Conservation (phyloP, 352 stramenopile genomes). For the Globisporangium lucens region DNA sequence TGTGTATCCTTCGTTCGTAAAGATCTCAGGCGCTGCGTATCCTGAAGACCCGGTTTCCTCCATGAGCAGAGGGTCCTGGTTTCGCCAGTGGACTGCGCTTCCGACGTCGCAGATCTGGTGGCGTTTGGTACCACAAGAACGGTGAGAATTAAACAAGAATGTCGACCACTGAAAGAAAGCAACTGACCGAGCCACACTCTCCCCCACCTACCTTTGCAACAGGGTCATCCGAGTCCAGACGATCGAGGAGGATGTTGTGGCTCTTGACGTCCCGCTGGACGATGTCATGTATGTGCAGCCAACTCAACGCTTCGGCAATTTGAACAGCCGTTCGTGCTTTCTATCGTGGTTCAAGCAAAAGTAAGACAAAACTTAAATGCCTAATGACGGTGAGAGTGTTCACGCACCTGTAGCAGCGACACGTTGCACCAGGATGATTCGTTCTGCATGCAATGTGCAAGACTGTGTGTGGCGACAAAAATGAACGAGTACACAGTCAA, state of each 20-base stretch:
- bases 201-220: constrained; percentile 24
- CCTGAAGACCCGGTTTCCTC: constrained; percentile 38
- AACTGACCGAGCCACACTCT: too few species aligned
- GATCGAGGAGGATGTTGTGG: constrained; percentile 38
- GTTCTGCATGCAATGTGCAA: constrained; percentile 35
- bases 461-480: constrained; percentile 11
- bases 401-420: constrained; percentile 26
- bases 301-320: constrained; percentile 29
- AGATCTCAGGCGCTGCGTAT: constrained; percentile 49
- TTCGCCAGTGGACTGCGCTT: constrained; percentile 21
- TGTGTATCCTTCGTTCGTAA: constrained; percentile 31
- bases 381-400: not conserved
- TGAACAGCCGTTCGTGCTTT: constrained; percentile 30
- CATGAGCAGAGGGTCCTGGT: constrained; percentile 15
- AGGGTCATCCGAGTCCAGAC: not conserved
- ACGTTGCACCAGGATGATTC: constrained; percentile 22
- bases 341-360: constrained; percentile 6
- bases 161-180: too few species aligned
- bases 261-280: constrained; percentile 47
- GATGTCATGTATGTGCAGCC: constrained; percentile 32
- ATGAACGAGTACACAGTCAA: not conserved
- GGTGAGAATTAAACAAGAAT: not conserved
- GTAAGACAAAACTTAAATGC: not conserved
- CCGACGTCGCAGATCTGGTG: constrained; percentile 36
- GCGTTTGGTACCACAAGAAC: not conserved